Evolutionary conservation across 371 early-diverging fungal genomes (phyloP), one percentile per base, ranked within the genome.

Genomic region (Quaeritorhiza haematococci): DNA sequence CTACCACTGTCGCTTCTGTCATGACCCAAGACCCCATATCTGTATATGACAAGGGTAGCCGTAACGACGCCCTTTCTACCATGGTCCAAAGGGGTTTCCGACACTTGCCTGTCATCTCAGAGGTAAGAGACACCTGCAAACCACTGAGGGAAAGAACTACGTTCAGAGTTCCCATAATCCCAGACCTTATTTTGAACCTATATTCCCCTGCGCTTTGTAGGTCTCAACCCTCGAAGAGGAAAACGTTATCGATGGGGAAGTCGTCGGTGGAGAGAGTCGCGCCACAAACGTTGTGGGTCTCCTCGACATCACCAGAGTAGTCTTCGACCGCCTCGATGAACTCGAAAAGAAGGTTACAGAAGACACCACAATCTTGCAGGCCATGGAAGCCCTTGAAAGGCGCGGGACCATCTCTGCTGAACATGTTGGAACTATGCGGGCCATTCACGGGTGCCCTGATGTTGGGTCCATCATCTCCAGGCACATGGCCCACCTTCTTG

Each of bases 41-140:
- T 35, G 74, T 73, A 3, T 66, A 68, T 49, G 78, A 72, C 53
- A 67, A 73, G 55, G 73, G 75, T 17, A 59, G 58, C 57, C 53
- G 75, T n/a, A 91, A 90, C 2, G 95, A 94, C 59, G 98, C 98
- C 15, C 72, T 97, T 33, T 88, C 89, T 65, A 80, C 91, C 54
- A 96, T 98, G 98, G 93, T 94, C 10, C 77, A 80, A 15, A 83
- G 90, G 43, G 88, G 91, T 27, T 98, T 96, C 78, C 83, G 98
- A 44, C 98, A 98, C 68, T 75, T 98, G 75, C 97, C 94, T 32
- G 93, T 96, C 7, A 91, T 93, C 73, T 87, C 90, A 27, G 47
- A 3, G 35, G 19, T 38, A 13, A 13, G n/a, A 46, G 47, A n/a
- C n/a, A n/a, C n/a, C n/a, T n/a, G n/a, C n/a, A n/a, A n/a, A n/a